Evolutionary conservation across 2,329 filamentous ascomycete species (phyloP), one percentile per base, ranked within the genome.

Genomic region (Colletotrichum echinochloae): DNA sequence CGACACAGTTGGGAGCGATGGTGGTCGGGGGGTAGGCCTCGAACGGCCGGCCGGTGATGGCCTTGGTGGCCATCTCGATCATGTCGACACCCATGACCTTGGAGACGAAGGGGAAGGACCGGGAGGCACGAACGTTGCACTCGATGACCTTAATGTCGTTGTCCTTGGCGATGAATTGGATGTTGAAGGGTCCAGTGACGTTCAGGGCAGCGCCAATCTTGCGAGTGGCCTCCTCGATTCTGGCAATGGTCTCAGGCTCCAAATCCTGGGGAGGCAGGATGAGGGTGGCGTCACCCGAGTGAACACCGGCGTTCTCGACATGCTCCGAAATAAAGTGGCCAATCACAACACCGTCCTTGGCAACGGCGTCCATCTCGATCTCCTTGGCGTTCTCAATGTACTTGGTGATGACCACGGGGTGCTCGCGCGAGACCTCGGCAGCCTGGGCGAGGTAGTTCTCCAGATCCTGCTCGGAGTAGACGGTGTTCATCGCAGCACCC

Each of bases 61-160:
- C 95, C 85, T 97, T 97, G 75, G 96, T 98, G 35, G 96, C 96
- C 94, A 99, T 94, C 85, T 98, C 95, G 74, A 99, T 98, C 73
- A 99, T 87, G 79, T 99, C 95, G 62, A 98, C 93, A 61, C 95
- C 95, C 94, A 97, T 98, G 75, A 97, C 94, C 86, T 99, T 99
- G 74, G 95, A 98, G 20, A 98, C 95, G 79, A 99, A 99, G 72
- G 96, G 96, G 87, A 98, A 98, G 0, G 95, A 98, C 74, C 96
- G 90, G 55, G 96, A 98, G 20, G 96, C 96, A 73, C 96, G 92
- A 71, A 98, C 96, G 78, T 99, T 99, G 83, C 96, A 98, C 84
- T 99, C 96, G 74, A 99, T 99, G 74, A 99, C 96, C 87, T 98
- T 98, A 86, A 99, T 98, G 75, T 98, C 95, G 80, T 98, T 98